phyloP scores from a whole-genome alignment of 2,329 filamentous ascomycete species.

The Ophiostoma australiae region DNA sequence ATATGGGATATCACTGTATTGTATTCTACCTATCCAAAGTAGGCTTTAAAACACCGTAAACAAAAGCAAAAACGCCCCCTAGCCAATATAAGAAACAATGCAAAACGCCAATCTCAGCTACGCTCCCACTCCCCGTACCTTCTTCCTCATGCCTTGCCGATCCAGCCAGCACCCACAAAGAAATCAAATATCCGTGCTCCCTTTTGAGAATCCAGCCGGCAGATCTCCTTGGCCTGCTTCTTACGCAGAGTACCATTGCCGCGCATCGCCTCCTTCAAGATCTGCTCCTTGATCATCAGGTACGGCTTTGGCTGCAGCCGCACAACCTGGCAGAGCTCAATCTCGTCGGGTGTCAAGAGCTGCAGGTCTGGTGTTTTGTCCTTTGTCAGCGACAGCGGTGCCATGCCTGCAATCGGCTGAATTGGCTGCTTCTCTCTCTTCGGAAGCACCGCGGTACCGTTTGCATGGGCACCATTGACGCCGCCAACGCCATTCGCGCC shows the following conservation, averaged over 20 bases:
- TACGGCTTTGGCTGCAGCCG: constrained; percentile 92
- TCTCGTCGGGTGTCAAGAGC: constrained; percentile 76
- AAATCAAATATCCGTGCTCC: constrained; percentile 87
- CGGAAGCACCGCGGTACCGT: constrained; percentile 38
- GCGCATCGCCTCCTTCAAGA: constrained; percentile 87
- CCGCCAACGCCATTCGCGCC: constrained; percentile 34
- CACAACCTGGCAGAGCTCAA: constrained; percentile 77
- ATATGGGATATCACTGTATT: constrained; percentile 12
- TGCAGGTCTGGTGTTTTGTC: constrained; percentile 80
- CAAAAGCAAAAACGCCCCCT: background rate
- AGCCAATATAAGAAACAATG: background rate
- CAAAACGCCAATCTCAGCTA: background rate
- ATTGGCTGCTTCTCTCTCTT: constrained; percentile 49
- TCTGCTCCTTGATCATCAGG: constrained; percentile 84
- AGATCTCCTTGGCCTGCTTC: constrained; percentile 86
- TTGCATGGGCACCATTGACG: constrained; percentile 1
- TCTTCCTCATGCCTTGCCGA: constrained; percentile 64
- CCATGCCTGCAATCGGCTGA: constrained; percentile 56
- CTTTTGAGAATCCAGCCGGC: constrained; percentile 77
- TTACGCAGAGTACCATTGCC: constrained; percentile 85
- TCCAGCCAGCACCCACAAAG: constrained; percentile 88
- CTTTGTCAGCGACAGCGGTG: constrained; percentile 63
- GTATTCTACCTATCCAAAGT: constrained; percentile 8
- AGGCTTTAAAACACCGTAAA: background rate
- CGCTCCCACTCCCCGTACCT: background rate